Conservation (phyloP, 176 grass and related monocot species). For the Dendrocalamus sinicus region DNA sequence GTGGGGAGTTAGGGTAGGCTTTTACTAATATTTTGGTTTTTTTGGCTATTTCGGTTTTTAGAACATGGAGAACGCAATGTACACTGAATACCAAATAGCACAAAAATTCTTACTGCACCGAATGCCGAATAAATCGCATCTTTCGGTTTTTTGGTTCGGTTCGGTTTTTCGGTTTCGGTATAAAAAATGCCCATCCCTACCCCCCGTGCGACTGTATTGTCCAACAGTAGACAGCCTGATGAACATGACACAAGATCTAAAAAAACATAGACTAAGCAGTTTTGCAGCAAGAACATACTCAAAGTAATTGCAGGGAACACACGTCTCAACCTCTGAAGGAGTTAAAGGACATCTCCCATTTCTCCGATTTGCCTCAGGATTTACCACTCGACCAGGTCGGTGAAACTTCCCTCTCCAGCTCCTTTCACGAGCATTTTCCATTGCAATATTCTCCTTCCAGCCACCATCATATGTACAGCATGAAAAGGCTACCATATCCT, state of each 20-base stretch:
- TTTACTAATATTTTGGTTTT: no score
- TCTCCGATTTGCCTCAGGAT: constrained; percentile 83
- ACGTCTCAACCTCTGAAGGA: constrained; percentile 71
- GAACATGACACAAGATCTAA: background rate
- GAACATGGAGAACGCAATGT: no score
- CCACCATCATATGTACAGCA: constrained; percentile 91
- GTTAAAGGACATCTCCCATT: constrained; percentile 86
- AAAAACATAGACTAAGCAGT: background rate
- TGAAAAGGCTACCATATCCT: constrained; percentile 99
- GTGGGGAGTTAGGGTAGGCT: no score
- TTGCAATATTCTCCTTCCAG: constrained; percentile 65
- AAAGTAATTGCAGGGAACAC: constrained; percentile 31
- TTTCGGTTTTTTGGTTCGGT: no score
- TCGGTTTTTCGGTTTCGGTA: no score
- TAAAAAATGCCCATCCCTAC: no score
- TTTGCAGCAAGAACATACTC: constrained; percentile 1
- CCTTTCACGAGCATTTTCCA: constrained; percentile 89
- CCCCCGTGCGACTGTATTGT: background rate
- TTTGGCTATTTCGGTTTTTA: no score
- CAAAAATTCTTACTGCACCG: no score
- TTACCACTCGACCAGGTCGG: constrained; percentile 75
- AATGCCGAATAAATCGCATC: no score
- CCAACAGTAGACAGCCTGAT: background rate
- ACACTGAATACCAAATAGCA: no score
- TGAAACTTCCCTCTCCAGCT: constrained; percentile 94